Evolutionary conservation across 805 yeast species (phyloP), one percentile per base, ranked within the genome.

Genomic region (Candida gorgasii): DNA sequence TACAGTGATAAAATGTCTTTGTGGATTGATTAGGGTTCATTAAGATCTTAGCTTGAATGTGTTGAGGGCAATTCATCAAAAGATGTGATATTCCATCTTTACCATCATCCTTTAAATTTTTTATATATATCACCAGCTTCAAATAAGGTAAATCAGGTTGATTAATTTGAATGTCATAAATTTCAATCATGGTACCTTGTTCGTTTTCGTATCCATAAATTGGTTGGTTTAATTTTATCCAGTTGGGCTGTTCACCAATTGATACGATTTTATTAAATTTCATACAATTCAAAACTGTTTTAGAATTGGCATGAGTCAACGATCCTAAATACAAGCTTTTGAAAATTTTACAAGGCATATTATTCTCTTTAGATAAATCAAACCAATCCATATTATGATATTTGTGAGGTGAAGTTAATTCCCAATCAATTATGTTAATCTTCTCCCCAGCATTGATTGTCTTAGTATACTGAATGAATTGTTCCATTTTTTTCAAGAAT

Each of bases 41-140:
- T 19, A 64, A 46, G 15, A 61, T 41, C 30, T 59, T 61, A n/a
- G 51, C 44, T 44, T 62, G 71, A 19, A 67, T 52, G 13, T 48
- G 48, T 8, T 46, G 50, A 1, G 72, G 72, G 29, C 67, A 54
- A 16, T 55, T 55, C 5, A 53, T 47, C 23, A 67, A 50, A 20
- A 67, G 49, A 11, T 59, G 60, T 11, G 52, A 44, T 8, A 67
- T 49, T 14, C 66, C 57, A 48, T 66, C 71, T 39, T 55, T 61
- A 4, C 73, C 73, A 49, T 67, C 72, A 43, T 67, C 73, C 35
- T 63, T 62, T 22, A 67, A 43, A 45, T 65, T 63, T 39, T 62
- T 54, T 19, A 67, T 63, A 45, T 54, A 67, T 3, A 66, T 46
- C 12, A 57, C 41, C 30, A 46, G 39, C 24, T 42, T 38, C 17